Conservation (phyloP, 2,329 filamentous ascomycete species). For the Cordyceps militaris region DNA sequence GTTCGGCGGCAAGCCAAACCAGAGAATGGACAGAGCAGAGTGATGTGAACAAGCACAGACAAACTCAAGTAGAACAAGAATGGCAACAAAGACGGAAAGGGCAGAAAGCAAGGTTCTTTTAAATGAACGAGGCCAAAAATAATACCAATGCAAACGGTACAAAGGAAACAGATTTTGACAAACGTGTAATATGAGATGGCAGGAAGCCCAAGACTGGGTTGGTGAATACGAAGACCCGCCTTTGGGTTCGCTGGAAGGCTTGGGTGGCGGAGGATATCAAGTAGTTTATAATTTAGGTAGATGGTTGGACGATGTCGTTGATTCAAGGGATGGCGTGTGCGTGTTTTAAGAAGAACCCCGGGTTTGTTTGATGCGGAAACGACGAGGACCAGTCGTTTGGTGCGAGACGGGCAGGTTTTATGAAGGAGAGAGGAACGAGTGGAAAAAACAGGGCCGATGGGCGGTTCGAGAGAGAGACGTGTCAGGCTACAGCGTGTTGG, state of each 20-base stretch:
- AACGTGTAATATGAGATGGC: conserved; percentile 9
- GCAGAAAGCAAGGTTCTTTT: background rate
- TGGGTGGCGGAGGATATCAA: background rate
- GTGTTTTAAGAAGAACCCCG: background rate
- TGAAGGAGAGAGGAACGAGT: background rate
- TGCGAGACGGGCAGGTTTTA: background rate
- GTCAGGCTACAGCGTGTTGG: background rate
- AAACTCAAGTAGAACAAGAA: background rate
- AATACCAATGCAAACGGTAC: background rate
- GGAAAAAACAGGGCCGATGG: conserved; percentile 1
- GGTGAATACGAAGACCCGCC: conserved; percentile 13
- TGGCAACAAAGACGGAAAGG: background rate
- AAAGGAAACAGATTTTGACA: background rate
- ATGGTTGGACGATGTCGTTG: background rate
- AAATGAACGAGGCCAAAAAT: background rate
- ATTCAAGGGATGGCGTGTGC: background rate
- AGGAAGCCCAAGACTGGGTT: conserved; percentile 9
- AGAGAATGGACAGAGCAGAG: background rate
- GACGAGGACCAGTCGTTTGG: conserved; percentile 3
- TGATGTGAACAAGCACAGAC: background rate
- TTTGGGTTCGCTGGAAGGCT: background rate
- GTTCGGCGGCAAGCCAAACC: background rate
- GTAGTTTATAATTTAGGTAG: background rate
- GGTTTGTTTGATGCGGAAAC: background rate
- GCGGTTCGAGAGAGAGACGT: conserved; percentile 1